Evolutionary conservation across 2,329 filamentous ascomycete genomes (phyloP).

Genomic region (Sclerotinia nivalis): DNA sequence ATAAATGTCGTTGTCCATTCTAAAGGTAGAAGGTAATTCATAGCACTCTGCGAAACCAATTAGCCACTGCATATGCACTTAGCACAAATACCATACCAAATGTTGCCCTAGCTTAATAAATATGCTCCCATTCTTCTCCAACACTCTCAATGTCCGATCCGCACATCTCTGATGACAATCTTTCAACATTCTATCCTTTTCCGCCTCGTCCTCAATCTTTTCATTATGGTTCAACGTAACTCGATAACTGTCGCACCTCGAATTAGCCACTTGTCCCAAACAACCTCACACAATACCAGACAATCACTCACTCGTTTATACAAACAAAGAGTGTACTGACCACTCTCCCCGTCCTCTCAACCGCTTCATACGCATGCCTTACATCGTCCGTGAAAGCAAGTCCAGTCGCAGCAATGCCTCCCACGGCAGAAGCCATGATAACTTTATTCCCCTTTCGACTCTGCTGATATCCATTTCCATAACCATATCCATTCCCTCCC

Average conservation of each 20-base stretch:
- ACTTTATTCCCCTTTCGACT: slow-evolving; percentile 4
- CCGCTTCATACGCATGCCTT: slow-evolving; percentile 72
- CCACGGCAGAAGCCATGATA: slow-evolving; percentile 32
- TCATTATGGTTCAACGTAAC: slow-evolving; percentile 73
- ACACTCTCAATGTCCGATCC: slow-evolving; percentile 76
- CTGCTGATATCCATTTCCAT: slow-evolving; percentile 20
- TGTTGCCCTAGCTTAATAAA: slow-evolving; percentile 99
- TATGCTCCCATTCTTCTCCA: slow-evolving; percentile 96
- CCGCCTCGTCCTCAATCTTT: slow-evolving; percentile 59
- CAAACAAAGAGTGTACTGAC: slow-evolving; percentile 72
- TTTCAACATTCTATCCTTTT: slow-evolving; percentile 68
- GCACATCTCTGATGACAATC: slow-evolving; percentile 93
- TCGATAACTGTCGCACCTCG: slow-evolving; percentile 67
- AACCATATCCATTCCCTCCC: slow-evolving; percentile 17
- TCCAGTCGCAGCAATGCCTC: slow-evolving; percentile 33
- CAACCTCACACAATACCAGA: background rate
- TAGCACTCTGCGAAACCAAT: slow-evolving; percentile 63
- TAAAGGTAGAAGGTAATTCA: slow-evolving; percentile 87
- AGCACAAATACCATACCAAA: slow-evolving; percentile 53
- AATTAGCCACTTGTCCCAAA: slow-evolving; percentile 14
- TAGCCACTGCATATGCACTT: slow-evolving; percentile 28
- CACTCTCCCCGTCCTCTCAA: slow-evolving; percentile 77
- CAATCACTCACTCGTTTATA: slow-evolving; percentile 77
- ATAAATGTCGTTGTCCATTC: slow-evolving; percentile 98
- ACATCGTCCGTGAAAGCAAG: slow-evolving; percentile 67